phyloP scores from a whole-genome alignment of 164 flowering plant species.

The Amborella trichopoda region DNA sequence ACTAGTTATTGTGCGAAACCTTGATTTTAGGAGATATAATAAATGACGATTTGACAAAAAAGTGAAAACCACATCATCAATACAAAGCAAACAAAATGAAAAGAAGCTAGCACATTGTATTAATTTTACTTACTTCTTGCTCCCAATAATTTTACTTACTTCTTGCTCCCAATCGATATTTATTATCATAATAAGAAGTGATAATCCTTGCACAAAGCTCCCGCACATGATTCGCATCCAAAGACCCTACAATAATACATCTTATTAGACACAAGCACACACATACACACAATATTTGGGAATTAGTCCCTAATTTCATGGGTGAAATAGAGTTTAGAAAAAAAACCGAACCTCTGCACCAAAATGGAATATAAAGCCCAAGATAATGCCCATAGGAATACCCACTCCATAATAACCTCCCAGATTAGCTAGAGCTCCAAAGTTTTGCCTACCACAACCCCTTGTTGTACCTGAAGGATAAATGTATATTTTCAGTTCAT shows the following conservation, averaged over 20 bases:
- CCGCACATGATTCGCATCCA: conserved; percentile 41
- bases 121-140: conserved; percentile 29
- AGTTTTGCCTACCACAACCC: conserved; percentile 89
- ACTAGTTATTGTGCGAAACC: too few species aligned
- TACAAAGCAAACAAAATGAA: too few species aligned
- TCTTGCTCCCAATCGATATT: conserved; percentile 29
- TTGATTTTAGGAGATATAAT: too few species aligned
- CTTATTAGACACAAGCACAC: neutral
- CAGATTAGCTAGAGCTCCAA: conserved; percentile 61
- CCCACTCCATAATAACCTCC: conserved; percentile 68
- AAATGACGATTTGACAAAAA: too few species aligned
- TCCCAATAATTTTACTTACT: conserved; percentile 44
- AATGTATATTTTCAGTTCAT: too few species aligned
- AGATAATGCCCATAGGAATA: conserved; percentile 40
- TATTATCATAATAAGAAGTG: conserved; percentile 14
- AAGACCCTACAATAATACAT: conserved; percentile 20
- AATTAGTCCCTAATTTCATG: neutral
- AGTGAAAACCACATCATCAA: too few species aligned
- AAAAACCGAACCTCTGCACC: conserved; percentile 46
- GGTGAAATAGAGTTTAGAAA: neutral
- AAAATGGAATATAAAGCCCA: conserved; percentile 47
- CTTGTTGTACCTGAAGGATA: conserved; percentile 50
- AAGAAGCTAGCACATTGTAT: too few species aligned
- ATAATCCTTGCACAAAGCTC: conserved; percentile 22
- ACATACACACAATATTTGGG: too few species aligned